A percentile compares a stretch with the other conserved stretches of the same genome.
Conservation (phyloP, 352 stramenopile species). For the Phytophthora aleatoria region DNA sequence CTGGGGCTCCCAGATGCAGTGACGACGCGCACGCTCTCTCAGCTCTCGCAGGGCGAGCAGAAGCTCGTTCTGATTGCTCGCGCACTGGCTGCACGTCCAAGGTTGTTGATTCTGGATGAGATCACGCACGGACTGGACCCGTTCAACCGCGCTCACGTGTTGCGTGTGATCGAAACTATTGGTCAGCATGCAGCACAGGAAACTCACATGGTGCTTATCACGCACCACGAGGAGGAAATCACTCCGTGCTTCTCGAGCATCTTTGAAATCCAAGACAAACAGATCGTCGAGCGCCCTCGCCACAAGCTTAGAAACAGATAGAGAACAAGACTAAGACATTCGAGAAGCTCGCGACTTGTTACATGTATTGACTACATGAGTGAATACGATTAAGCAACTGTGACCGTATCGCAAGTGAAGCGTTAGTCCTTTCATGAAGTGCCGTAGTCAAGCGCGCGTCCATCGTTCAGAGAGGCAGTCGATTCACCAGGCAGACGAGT, state of each 20-base stretch:
- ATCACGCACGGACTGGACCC: constrained; percentile 91
- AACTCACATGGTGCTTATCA: constrained; percentile 90
- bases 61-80: constrained; percentile 90
- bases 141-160: constrained; percentile 76
- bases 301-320: constrained; percentile 10
- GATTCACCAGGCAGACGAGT: constrained; percentile 9
- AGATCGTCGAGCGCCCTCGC: constrained; percentile 46
- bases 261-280: constrained; percentile 80
- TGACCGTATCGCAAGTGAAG: background rate
- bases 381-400: background rate
- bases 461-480: background rate
- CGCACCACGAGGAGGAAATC: constrained; percentile 93
- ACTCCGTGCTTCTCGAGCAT: constrained; percentile 78
- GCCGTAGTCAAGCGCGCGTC: constrained; percentile 18
- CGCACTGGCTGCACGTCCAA: constrained; percentile 70
- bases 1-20: constrained; percentile 43
- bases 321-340: constrained; percentile 3
- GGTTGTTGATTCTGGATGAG: constrained; percentile 92
- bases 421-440: constrained; percentile 17
- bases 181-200: constrained; percentile 44
- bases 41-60: constrained; percentile 92
- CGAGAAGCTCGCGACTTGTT: no score
- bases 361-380: no score
- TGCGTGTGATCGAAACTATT: constrained; percentile 81
- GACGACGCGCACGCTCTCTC: constrained; percentile 51